Evolutionary conservation across 345 rosid genomes (phyloP).

Genomic region (Brassica incana): DNA sequence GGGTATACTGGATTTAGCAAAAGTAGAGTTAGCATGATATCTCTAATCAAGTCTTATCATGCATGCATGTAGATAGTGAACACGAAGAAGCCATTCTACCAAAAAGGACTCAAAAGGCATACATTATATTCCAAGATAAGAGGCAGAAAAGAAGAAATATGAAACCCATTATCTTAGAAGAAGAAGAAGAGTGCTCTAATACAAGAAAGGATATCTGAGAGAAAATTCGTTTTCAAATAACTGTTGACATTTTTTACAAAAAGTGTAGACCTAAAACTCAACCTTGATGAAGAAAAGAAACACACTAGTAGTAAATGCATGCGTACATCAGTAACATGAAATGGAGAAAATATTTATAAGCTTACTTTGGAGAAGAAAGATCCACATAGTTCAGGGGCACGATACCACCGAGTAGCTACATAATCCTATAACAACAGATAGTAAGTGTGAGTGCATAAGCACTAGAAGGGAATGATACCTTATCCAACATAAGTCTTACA

Average conservation of each 20-base stretch:
- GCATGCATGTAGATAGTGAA: constrained; percentile 7
- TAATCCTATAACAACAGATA: constrained; percentile 58
- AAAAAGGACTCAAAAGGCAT: no score
- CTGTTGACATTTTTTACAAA: not conserved
- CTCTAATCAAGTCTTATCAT: not conserved
- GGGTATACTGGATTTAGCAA: constrained; percentile 66
- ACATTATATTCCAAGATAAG: no score
- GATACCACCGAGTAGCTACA: constrained; percentile 98
- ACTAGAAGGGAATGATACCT: not conserved
- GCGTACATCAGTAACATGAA: not conserved
- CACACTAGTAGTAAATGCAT: not conserved
- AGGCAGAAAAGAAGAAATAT: not conserved
- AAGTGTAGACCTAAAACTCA: no score
- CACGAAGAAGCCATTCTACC: not conserved
- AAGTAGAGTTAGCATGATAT: constrained; percentile 18
- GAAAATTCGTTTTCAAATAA: not conserved
- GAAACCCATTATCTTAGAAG: not conserved
- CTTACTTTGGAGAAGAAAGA: constrained; percentile 76
- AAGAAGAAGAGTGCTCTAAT: not conserved
- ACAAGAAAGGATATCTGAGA: not conserved
- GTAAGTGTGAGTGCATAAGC: not conserved
- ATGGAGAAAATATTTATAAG: not conserved
- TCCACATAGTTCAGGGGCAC: constrained; percentile 98
- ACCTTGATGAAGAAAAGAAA: no score
- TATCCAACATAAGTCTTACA: not conserved